A percentile compares a stretch with the other conserved stretches of the same genome.
phyloP scores from a whole-genome alignment of 495 filamentous ascomycete species.

The Sordaria brevicollis region DNA sequence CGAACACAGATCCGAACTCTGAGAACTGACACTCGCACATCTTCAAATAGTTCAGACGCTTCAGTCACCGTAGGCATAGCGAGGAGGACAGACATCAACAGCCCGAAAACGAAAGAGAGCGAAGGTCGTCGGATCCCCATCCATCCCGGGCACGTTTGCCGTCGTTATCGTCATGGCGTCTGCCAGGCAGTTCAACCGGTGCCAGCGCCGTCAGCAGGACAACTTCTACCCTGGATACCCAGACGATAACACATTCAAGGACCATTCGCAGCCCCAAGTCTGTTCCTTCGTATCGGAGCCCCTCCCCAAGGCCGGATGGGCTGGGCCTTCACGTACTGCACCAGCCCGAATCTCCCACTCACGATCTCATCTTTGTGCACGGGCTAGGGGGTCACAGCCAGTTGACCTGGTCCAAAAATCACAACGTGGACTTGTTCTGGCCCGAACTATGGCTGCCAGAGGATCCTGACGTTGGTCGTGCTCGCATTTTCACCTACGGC shows the following conservation, averaged over 20 bases:
- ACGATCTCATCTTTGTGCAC: constrained; percentile 29
- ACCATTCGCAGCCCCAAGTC: not conserved
- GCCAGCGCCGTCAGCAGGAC: not conserved
- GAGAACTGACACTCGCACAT: not conserved
- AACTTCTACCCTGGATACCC: not conserved
- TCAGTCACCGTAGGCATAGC: not conserved
- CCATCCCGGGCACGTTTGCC: not conserved
- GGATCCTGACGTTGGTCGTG: constrained; percentile 18
- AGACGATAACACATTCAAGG: not conserved
- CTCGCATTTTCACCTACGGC: constrained; percentile 28
- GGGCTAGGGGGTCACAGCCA: constrained; percentile 24
- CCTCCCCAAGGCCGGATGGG: not conserved
- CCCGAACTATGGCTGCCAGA: constrained; percentile 20
- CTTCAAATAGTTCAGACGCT: not conserved
- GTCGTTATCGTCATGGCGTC: not conserved
- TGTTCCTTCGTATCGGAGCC: not conserved
- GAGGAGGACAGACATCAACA: not conserved
- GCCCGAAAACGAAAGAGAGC: not conserved
- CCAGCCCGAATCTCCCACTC: not conserved
- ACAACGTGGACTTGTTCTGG: constrained; percentile 23
- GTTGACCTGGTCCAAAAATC: constrained; percentile 22
- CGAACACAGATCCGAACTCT: not conserved
- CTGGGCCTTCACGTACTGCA: not conserved
- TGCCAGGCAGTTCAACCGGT: not conserved
- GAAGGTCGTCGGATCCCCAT: not conserved